Conservation (phyloP, 805 yeast species). For the Candida suzukii region DNA sequence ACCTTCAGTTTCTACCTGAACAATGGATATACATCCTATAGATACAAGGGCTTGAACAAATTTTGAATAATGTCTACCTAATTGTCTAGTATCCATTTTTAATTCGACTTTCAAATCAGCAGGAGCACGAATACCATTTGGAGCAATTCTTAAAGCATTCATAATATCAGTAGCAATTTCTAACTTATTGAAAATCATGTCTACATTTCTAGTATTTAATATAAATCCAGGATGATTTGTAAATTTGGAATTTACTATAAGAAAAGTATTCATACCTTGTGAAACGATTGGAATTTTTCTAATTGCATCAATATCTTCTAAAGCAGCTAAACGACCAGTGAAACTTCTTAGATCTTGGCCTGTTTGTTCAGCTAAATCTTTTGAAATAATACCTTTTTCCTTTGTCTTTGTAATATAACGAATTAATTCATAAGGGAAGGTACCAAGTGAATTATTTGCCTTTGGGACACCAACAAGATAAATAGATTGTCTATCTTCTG, state of each 20-base stretch:
- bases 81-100: constrained; percentile 33
- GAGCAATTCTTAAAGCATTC: constrained; percentile 46
- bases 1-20: constrained; percentile 18
- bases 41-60: constrained; percentile 45
- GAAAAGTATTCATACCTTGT: constrained; percentile 46
- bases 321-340: constrained; percentile 51
- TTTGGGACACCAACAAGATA: constrained; percentile 50
- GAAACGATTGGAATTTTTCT: constrained; percentile 29
- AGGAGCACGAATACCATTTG: constrained; percentile 52
- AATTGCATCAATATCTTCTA: constrained; percentile 44
- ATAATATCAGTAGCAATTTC: constrained; percentile 29
- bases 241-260: constrained; percentile 45
- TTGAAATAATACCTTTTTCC: constrained; percentile 50
- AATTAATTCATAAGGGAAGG: constrained; percentile 46
- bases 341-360: constrained; percentile 69
- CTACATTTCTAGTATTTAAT: background rate
- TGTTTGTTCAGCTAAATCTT: constrained; percentile 47
- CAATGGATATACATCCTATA: constrained; percentile 11
- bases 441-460: constrained; percentile 46
- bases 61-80: constrained; percentile 30
- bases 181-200: constrained; percentile 5
- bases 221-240: constrained; percentile 2
- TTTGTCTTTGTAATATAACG: constrained; percentile 55
- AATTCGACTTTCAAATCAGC: constrained; percentile 56
- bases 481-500: constrained; percentile 50